Evolutionary conservation across 495 filamentous ascomycete genomes (phyloP), one percentile per base, ranked within the genome.

Genomic region (Talaromyces thailandensis): DNA sequence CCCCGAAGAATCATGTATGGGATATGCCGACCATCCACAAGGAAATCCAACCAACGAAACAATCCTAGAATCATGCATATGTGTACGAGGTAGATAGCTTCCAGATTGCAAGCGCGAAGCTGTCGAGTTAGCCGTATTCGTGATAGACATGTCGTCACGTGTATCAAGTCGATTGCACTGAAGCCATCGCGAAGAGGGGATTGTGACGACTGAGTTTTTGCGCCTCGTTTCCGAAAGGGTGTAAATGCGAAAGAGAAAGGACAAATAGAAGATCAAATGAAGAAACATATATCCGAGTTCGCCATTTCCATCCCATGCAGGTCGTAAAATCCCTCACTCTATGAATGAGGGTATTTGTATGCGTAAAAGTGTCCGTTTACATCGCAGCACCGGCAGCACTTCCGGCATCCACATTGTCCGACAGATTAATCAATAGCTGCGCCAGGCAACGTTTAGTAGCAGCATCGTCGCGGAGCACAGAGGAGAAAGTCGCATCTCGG

Each of bases 381-480:
- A 82, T 79, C 60, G 76, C 77, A 65, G 75, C 68, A 63, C 74
- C 72, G 64, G 73, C 71, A 62, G 74, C 70, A 51, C 70, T 74
- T 58, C 76, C 76, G 50, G 94, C 91, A 62, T 88, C 86, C 63
- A 94, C 88, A 70, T 90, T 92, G 75, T 99, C 94, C 29, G 92
- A 94, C 52, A 99, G 85, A 72, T 97, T 97, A 77, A 99, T 96
- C 60, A 98, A 78, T 40, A 99, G 86, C 75, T 98, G 94, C 7
- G 93, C 91, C 31, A 99, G 86, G 72, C 94, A 99, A 61, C 94
- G 91, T 76, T 99, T 99, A 3, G 95, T 99, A 5, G 95, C 94
- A 8, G 94, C 95, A 66, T 99, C 94, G 68, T 98, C 94, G 59
- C 94, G 91, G 40, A 99, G 86, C 32, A 99, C 93, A 0, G 92